Conservation (phyloP, 23 red algal species). For the Gracilaria vermiculophylla region DNA sequence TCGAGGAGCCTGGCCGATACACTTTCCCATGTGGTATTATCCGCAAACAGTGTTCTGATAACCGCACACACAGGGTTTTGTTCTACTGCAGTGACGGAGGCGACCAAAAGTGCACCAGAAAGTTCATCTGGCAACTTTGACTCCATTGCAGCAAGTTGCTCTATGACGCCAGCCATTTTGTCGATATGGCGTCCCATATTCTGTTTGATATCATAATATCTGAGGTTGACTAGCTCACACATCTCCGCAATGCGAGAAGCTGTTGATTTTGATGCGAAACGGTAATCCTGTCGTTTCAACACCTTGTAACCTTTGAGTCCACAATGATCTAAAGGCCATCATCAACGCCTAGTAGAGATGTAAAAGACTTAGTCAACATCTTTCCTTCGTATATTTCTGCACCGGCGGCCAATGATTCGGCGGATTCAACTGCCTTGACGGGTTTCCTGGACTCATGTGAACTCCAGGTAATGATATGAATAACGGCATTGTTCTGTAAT, state of each 20-base stretch:
- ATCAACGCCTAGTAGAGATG: background rate
- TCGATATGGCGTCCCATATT: no score
- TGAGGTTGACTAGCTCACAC: no score
- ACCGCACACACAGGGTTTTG: background rate
- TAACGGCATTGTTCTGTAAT: background rate
- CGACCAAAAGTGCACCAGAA: constrained; percentile 12
- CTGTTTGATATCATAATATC: no score
- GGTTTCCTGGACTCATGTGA: background rate
- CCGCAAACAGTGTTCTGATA: background rate
- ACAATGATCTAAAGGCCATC: no score
- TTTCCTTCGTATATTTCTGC: constrained; percentile 31
- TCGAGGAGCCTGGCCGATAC: background rate
- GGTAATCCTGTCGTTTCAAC: no score
- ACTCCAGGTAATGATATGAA: background rate
- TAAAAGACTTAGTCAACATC: background rate
- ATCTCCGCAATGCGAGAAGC: no score
- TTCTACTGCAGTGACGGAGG: background rate
- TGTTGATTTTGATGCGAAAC: no score
- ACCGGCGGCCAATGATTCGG: background rate
- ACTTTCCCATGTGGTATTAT: background rate
- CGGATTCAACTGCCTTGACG: background rate
- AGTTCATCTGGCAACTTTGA: constrained; percentile 6
- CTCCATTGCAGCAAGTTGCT: background rate
- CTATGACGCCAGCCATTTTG: background rate
- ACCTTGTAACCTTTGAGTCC: no score